Percentiles rank a stretch among this genome's conserved stretches.
These are phyloP conservation scores for Saccharomycopsis schoenii DNA, from an alignment of 805 yeast species.

Conservation along the genomic window DNA sequence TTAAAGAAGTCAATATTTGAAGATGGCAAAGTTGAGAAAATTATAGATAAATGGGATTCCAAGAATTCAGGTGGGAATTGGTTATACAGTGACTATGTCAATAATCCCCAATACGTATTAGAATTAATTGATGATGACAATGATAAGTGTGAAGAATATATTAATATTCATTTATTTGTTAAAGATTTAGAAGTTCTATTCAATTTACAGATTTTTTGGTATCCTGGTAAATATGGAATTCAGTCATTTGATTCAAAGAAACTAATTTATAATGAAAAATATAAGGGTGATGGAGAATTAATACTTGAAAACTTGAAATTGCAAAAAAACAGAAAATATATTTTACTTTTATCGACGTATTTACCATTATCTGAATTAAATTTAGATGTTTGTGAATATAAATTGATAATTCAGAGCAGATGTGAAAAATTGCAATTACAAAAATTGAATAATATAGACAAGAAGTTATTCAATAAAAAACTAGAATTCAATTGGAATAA, in stretches of 20 bases:
- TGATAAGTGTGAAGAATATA: constrained; percentile 17
- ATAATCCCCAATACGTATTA: constrained; percentile 47
- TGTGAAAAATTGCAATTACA: constrained; percentile 20
- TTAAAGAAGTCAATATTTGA: constrained; percentile 28
- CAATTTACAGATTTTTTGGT: constrained; percentile 37
- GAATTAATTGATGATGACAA: constrained; percentile 21
- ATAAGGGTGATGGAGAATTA: constrained; percentile 23
- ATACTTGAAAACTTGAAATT: constrained; percentile 21
- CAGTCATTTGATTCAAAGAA: constrained; percentile 25
- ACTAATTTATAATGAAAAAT: constrained; percentile 29
- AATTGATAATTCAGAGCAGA: not conserved
- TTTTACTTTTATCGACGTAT: constrained; percentile 38
- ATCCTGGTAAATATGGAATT: constrained; percentile 22
- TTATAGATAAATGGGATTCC: constrained; percentile 32
- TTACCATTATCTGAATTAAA: constrained; percentile 22
- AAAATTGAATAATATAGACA: constrained; percentile 18
- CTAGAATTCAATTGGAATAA: constrained; percentile 30
- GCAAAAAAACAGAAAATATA: constrained; percentile 31
- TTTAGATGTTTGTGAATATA: not conserved
- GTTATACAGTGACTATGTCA: constrained; percentile 34
- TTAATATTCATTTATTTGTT: constrained; percentile 20
- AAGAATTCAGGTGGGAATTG: constrained; percentile 46
- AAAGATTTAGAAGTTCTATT: constrained; percentile 24
- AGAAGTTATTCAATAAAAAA: constrained; percentile 28
- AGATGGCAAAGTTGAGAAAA: constrained; percentile 19